Base-by-base conservation (phyloP, 148 eudicot species). In the Rhododendron ovatum region DNA sequence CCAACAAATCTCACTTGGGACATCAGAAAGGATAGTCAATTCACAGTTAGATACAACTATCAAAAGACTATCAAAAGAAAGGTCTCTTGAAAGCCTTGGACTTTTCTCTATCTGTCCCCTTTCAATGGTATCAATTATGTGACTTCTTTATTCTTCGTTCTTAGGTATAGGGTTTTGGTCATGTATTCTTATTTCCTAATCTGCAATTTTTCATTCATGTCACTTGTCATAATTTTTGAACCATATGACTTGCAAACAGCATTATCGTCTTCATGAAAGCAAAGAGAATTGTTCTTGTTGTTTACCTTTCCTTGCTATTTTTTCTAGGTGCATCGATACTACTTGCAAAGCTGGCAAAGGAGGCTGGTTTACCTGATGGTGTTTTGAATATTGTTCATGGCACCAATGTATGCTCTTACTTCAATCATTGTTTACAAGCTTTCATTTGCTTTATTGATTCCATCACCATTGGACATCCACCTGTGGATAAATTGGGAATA, bases 311-410 rank as follows among this genome's bases (percentile, higher is more conserved):
- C 33, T 74, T 74, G 86, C 51, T 39, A 84, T 84, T 55, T 86
- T 59, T 67, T 85, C 26, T 89, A 97, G 99, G 99, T 85, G 98
- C 99, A 73, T 94, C 98, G 41, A 88, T 97, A 83, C 88, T 95
- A 90, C 96, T 97, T 78, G 98, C 99, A 22, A 94, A 97, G 92
- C 89, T 97, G 87, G 99, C 99, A 20, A 92, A 91, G 95, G 99
- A 97, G 91, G 99, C 99, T 89, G 99, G 99, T 89, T 90, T 97
- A 80, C 99, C 99, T 69, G 91, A 91, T 75, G 99, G 99, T 81
- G 99, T 97, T 50, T 88, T 95, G 78, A 97, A 95, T 89, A 92
- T 97, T 86, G 98, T 97, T 80, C 98, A 95, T 88, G 99, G 99
- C 80, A 94, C 99, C 86, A 88, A 93, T 90, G 99, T 97, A 95